Conservation (phyloP, 257 asterid species). For the Plectranthus barbatus region DNA sequence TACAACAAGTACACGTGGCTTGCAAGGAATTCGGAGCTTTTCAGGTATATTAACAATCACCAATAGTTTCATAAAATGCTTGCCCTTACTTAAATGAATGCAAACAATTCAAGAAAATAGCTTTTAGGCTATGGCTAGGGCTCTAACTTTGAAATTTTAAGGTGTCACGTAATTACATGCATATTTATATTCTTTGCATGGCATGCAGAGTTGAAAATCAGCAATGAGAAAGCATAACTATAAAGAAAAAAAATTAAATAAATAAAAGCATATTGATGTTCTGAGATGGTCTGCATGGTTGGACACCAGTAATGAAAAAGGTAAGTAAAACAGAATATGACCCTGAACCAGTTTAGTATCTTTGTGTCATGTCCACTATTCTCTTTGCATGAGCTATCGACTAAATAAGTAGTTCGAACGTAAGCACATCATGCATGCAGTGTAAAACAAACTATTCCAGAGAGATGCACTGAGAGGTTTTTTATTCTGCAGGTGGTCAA, state of each 20-base stretch:
- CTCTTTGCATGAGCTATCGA: not conserved
- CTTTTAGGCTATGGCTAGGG: not conserved
- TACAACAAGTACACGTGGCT: slow-evolving; percentile 26
- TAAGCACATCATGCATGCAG: slow-evolving; percentile 20
- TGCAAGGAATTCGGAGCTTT: slow-evolving; percentile 42
- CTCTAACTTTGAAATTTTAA: not conserved
- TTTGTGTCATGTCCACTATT: not conserved
- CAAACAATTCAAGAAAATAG: not conserved
- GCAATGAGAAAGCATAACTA: not conserved
- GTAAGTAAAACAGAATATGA: not conserved
- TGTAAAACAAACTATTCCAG: not conserved
- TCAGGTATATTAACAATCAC: slow-evolving; percentile 29
- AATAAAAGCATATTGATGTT: too few species aligned
- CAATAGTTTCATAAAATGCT: not conserved
- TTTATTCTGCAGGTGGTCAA: slow-evolving; percentile 44
- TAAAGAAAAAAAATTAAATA: not conserved
- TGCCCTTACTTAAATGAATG: not conserved
- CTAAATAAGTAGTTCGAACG: not conserved
- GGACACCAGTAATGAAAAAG: not conserved
- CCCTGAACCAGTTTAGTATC: not conserved
- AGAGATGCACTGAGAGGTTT: not conserved
- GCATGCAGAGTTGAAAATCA: slow-evolving; percentile 3
- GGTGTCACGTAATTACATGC: slow-evolving; percentile 2
- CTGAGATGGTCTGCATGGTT: not conserved
- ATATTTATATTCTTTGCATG: not conserved